These are phyloP conservation scores for Kwoniella europaea DNA, from an alignment of 768 basidiomycete species.

Conservation along the genomic window DNA sequence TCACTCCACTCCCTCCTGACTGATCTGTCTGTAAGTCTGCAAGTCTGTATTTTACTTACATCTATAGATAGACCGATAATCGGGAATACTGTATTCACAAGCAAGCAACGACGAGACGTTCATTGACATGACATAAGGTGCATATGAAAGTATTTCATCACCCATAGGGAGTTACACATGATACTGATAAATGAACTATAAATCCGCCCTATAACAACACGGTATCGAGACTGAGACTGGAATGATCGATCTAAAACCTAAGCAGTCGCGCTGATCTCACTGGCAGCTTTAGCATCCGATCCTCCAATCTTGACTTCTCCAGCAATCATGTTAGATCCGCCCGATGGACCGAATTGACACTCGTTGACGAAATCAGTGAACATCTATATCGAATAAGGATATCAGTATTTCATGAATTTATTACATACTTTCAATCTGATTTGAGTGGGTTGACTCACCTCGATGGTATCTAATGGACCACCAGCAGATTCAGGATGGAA, in stretches of 20 bases:
- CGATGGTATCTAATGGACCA: conserved; percentile 97
- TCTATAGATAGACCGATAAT: background rate
- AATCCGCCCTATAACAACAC: background rate
- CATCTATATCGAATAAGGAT: conserved; percentile 64
- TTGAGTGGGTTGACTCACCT: conserved; percentile 64
- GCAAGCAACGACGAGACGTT: background rate
- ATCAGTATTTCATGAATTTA: too few species aligned
- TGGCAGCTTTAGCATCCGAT: conserved; percentile 32
- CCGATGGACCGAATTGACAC: conserved; percentile 63
- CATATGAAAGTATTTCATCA: background rate
- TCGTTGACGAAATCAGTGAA: conserved; percentile 88
- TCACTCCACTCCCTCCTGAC: too few species aligned
- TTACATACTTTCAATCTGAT: background rate
- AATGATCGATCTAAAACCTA: background rate
- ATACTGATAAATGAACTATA: background rate
- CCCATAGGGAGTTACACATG: background rate
- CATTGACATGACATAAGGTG: background rate
- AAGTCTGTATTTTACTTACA: too few species aligned
- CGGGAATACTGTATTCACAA: background rate
- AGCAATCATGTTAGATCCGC: conserved; percentile 43
- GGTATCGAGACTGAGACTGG: too few species aligned
- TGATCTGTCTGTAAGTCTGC: too few species aligned
- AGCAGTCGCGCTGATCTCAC: conserved; percentile 14
- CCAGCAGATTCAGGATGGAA: conserved; percentile 99
- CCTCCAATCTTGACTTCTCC: conserved; percentile 45